phyloP scores from a whole-genome alignment of 2,329 filamentous ascomycete genomes.

The Aaosphaeria pasadenensis region DNA sequence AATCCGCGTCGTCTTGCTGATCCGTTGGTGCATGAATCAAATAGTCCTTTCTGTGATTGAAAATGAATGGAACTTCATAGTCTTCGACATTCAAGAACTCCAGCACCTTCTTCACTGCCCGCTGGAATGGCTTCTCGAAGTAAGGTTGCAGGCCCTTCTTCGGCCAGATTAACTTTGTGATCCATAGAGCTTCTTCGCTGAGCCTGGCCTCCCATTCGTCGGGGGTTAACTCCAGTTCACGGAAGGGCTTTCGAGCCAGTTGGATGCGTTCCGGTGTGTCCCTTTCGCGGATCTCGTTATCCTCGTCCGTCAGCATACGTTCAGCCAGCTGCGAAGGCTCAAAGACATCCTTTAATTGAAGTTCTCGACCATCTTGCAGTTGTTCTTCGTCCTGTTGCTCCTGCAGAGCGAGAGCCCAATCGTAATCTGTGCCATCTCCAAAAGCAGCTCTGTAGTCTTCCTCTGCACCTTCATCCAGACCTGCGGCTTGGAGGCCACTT shows the following conservation, averaged over 20 bases:
- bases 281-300: slow-evolving; percentile 82
- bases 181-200: slow-evolving; percentile 88
- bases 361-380: slow-evolving; percentile 73
- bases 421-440: slow-evolving; percentile 91
- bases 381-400: slow-evolving; percentile 78
- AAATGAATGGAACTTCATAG: slow-evolving; percentile 95
- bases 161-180: slow-evolving; percentile 83
- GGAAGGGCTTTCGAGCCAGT: slow-evolving; percentile 84
- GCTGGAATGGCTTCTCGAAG: slow-evolving; percentile 77
- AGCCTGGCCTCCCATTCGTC: slow-evolving; percentile 64
- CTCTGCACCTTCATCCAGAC: slow-evolving; percentile 85
- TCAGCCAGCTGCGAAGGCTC: slow-evolving; percentile 93
- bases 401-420: slow-evolving; percentile 88
- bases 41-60: slow-evolving; percentile 97
- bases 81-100: slow-evolving; percentile 95
- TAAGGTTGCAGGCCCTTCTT: slow-evolving; percentile 75
- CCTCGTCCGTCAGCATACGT: slow-evolving; percentile 91
- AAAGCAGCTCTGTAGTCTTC: slow-evolving; percentile 98
- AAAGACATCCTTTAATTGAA: slow-evolving; percentile 96
- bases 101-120: slow-evolving; percentile 85
- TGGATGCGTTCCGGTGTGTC: slow-evolving; percentile 96
- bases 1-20: slow-evolving; percentile 57
- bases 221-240: slow-evolving; percentile 72
- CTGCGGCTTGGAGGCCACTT: slow-evolving; percentile 73
- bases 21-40: slow-evolving; percentile 79